A percentile compares a stretch with the other conserved stretches of the same genome.
phyloP scores from a whole-genome alignment of 192 early-diverging fungal genomes.

The Coemansia sp. region DNA sequence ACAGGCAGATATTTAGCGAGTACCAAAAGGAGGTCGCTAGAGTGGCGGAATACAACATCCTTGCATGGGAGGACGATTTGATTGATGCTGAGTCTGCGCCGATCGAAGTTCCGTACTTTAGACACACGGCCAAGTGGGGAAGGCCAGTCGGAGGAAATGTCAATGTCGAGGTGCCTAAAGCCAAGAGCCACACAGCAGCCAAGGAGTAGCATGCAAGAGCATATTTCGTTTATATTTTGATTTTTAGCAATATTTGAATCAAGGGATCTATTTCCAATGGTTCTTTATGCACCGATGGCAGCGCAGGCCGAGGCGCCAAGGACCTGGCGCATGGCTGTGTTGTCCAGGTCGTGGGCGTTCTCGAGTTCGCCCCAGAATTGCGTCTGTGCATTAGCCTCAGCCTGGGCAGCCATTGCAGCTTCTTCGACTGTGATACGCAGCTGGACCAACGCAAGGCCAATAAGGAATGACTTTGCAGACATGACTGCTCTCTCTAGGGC shows the following conservation, averaged over 20 bases:
- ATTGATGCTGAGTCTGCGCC: constrained; percentile 13
- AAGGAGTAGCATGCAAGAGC: constrained; percentile 35
- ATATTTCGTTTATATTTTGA: neutral
- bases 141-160: constrained; percentile 31
- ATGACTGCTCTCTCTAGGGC: constrained; percentile 87
- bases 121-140: constrained; percentile 47
- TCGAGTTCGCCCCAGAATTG: constrained; percentile 89
- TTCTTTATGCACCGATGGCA: constrained; percentile 32
- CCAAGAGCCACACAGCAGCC: constrained; percentile 25
- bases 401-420: constrained; percentile 73
- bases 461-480: constrained; percentile 86
- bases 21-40: constrained; percentile 46
- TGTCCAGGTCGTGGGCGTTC: constrained; percentile 60
- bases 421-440: constrained; percentile 68
- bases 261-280: neutral
- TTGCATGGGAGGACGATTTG: constrained; percentile 45
- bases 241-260: neutral
- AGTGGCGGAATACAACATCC: constrained; percentile 43
- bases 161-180: constrained; percentile 29
- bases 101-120: constrained; percentile 25
- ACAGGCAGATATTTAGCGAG: constrained; percentile 35
- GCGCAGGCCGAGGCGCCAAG: constrained; percentile 72
- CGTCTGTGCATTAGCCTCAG: constrained; percentile 87
- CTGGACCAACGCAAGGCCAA: constrained; percentile 85
- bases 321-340: constrained; percentile 62